Evolutionary conservation across 257 asterid species (phyloP), one percentile per base, ranked within the genome.

Genomic region (Lithospermum erythrorhizon): DNA sequence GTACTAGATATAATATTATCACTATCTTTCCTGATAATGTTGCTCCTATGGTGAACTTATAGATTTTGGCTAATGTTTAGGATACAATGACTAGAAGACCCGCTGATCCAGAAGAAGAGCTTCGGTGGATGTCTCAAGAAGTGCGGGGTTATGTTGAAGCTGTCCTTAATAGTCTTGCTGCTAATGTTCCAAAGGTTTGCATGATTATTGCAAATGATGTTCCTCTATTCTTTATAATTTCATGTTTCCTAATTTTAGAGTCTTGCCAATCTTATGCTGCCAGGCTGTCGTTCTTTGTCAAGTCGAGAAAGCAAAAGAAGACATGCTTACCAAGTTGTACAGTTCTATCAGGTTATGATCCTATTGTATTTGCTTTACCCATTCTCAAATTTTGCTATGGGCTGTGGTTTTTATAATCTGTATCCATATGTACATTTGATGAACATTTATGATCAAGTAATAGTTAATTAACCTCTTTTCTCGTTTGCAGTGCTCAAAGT

Each of bases 101-200:
- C 30, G 95, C 78, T 21, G 95, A 89, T 73, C 96, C 96, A 3
- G 96, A 89, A 73, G 96, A 89, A 75, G 96, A 89, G 70, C 96
- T 89, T 67, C 84, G 96, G 63, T 89, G 96, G 96, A 89, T 89
- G 95, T 76, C 96, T 76, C 96, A 89, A 69, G 96, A 89, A 86
- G 96, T 89, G 69, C 94, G 96, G 27, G 96, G 96, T 64, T 89
- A 89, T 76, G 96, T 89, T 68, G 96, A 89, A 79, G 96, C 96
- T 55, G 96, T 89, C 70, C 87, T 89, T 18, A 89, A 89, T 75
- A 89, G 96, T 72, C 95, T 89, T 69, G 96, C 94, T 35, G 96
- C 96, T 61, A 89, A 89, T 75, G 95, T 89, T 67, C 96, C 96
- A 54, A 89, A 89, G 81, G 96, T 83, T 61, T n/a, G 80, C 58